A percentile compares a stretch with the other conserved stretches of the same genome.
Conservation (phyloP, 495 filamentous ascomycete species). For the Podospora tetraspora region DNA sequence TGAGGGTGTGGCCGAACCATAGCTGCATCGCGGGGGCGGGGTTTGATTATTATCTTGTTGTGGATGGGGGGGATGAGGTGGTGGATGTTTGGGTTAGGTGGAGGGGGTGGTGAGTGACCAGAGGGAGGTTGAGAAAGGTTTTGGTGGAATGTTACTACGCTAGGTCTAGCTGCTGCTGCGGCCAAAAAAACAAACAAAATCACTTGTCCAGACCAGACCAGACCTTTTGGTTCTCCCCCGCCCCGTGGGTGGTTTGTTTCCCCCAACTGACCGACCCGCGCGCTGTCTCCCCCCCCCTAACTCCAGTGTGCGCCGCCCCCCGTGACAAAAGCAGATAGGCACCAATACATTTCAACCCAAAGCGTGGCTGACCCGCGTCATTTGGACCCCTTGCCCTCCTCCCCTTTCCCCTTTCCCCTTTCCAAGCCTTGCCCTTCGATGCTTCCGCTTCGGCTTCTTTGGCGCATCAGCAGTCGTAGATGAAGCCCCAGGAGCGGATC, state of each 20-base stretch:
- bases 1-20: constrained; percentile 80
- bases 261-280: background rate
- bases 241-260: background rate
- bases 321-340: background rate
- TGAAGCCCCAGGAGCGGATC: background rate
- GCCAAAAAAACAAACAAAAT: background rate
- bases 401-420: no score
- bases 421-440: background rate
- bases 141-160: background rate
- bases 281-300: background rate
- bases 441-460: no score
- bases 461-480: background rate
- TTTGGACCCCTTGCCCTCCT: background rate
- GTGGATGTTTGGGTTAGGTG: constrained; percentile 67
- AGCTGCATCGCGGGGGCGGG: constrained; percentile 72
- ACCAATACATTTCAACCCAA: background rate
- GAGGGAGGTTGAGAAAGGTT: background rate
- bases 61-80: constrained; percentile 63
- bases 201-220: background rate
- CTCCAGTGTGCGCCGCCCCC: background rate
- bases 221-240: background rate
- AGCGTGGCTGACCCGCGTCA: background rate
- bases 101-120: constrained; percentile 52
- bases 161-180: background rate
- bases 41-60: constrained; percentile 69